Evolutionary conservation across 805 yeast species (phyloP), one percentile per base, ranked within the genome.

Genomic region (Yarrowia sp.): DNA sequence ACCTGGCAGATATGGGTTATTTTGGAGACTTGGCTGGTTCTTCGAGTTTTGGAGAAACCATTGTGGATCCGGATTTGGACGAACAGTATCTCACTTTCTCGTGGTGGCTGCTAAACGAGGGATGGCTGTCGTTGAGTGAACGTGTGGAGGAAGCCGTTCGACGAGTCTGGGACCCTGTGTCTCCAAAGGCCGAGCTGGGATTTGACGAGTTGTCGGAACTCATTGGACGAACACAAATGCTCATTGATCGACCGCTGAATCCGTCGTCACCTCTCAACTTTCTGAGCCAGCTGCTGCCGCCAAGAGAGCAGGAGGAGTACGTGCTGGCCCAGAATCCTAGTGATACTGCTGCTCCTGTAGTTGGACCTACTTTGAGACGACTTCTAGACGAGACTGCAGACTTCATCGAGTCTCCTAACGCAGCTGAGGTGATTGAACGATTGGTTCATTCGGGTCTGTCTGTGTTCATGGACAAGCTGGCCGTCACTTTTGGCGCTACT

Each of bases 21-120:
- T 54, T 54, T 40, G 61, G 61, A 2, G 61, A 54, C 35, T n/a
- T 54, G 26, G 14, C 33, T 16, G 61, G 22, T 17, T 54, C 61
- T 10, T 16, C 30, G 2, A 43, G 48, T 17, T 44, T 62, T 14
- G 68, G 66, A 65, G 66, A 46, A 36, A 38, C 48, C 21, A n/a
- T 52, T 62, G 41, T 19, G 51, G 67, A 30, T 65, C 24, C 65
- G 46, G 26, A 54, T 21, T 21, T 67, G 38, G 73, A 70, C 22
- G 72, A 69, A 30, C 70, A 71, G 62, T 93, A 89, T 73, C 79
- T 93, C 52, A 88, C 96, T 0, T 82, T 91, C 67, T 87, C 92
- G 67, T 93, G 98, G 97, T 93, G 97, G 97, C 75, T 93, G 51
- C 79, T 93, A 59, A 92, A 93, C 74, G 84, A 86, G 68, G 98